A percentile compares a stretch with the other conserved stretches of the same genome.
Evolutionary conservation across 805 yeast genomes (phyloP).

Genomic region (Monosporozyma solicola): DNA sequence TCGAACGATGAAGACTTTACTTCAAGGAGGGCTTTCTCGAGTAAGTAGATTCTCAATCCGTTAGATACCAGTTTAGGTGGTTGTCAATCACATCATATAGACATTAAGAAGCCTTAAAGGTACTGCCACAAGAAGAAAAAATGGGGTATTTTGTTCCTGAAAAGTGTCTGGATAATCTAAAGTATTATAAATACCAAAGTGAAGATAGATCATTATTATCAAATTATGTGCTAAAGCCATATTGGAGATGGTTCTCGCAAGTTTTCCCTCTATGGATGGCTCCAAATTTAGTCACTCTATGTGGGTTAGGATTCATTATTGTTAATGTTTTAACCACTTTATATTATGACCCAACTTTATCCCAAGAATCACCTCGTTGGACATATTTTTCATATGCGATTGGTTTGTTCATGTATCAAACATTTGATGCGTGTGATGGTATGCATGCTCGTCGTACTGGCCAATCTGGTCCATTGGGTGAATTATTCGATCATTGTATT

Average conservation of each 20-base stretch:
- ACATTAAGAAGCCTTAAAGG: not conserved
- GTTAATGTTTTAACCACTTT: constrained; percentile 57
- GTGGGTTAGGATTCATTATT: constrained; percentile 66
- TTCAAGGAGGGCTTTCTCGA: not conserved
- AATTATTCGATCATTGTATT: constrained; percentile 84
- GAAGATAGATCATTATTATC: constrained; percentile 80
- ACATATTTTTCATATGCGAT: constrained; percentile 68
- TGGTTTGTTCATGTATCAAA: constrained; percentile 84
- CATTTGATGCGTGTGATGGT: constrained; percentile 96
- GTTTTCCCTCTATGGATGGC: constrained; percentile 85
- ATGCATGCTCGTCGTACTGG: constrained; percentile 93
- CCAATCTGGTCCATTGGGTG: constrained; percentile 93
- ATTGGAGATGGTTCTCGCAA: constrained; percentile 66
- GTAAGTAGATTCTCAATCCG: not conserved
- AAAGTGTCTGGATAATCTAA: constrained; percentile 41
- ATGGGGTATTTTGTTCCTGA: constrained; percentile 66
- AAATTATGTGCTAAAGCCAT: constrained; percentile 68
- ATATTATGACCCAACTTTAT: constrained; percentile 63
- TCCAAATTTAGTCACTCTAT: constrained; percentile 80
- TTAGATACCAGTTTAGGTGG: not conserved
- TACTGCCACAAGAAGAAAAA: not conserved
- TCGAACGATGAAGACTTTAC: not conserved
- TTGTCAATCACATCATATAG: not conserved
- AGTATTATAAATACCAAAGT: constrained; percentile 53
- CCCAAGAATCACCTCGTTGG: constrained; percentile 62